These are phyloP conservation scores for Silene vulgaris DNA, from an alignment of 179 eudicot species.

Conservation along the genomic window DNA sequence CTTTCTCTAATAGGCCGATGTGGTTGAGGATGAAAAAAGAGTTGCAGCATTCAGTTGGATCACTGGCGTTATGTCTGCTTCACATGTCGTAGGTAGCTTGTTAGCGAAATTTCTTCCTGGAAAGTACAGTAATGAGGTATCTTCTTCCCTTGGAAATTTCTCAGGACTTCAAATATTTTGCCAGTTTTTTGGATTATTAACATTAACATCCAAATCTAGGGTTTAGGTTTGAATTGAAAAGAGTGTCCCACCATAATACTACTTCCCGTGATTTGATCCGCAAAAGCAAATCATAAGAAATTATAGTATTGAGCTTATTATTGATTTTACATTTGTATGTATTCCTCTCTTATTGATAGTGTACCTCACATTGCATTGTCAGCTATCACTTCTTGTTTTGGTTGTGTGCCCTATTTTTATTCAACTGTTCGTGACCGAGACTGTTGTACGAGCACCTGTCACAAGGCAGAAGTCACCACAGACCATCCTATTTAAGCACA, in stretches of 20 bases:
- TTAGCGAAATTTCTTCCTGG: slow-evolving; percentile 66
- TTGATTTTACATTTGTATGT: not conserved
- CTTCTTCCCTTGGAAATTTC: slow-evolving; percentile 16
- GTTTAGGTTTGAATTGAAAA: too few species aligned
- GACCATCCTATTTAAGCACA: slow-evolving; percentile 34
- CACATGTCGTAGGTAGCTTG: slow-evolving; percentile 63
- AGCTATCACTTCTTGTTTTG: slow-evolving; percentile 69
- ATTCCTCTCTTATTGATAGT: not conserved
- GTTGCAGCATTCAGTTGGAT: slow-evolving; percentile 84
- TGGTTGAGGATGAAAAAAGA: slow-evolving; percentile 53
- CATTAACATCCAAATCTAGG: too few species aligned
- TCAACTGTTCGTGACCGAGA: slow-evolving; percentile 58
- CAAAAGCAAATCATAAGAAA: too few species aligned
- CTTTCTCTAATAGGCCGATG: slow-evolving; percentile 62
- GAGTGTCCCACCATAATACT: too few species aligned
- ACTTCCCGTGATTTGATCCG: too few species aligned
- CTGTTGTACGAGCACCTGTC: slow-evolving; percentile 40
- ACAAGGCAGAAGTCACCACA: slow-evolving; percentile 33
- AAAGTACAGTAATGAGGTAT: slow-evolving; percentile 57
- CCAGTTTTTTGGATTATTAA: too few species aligned
- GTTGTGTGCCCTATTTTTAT: slow-evolving; percentile 55
- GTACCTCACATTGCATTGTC: slow-evolving; percentile 15
- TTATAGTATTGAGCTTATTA: too few species aligned
- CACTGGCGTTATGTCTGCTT: slow-evolving; percentile 73
- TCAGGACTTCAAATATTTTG: too few species aligned